These are phyloP conservation scores for Curvularia verruculosa DNA, from an alignment of 2,329 filamentous ascomycete species.

Conservation along the genomic window DNA sequence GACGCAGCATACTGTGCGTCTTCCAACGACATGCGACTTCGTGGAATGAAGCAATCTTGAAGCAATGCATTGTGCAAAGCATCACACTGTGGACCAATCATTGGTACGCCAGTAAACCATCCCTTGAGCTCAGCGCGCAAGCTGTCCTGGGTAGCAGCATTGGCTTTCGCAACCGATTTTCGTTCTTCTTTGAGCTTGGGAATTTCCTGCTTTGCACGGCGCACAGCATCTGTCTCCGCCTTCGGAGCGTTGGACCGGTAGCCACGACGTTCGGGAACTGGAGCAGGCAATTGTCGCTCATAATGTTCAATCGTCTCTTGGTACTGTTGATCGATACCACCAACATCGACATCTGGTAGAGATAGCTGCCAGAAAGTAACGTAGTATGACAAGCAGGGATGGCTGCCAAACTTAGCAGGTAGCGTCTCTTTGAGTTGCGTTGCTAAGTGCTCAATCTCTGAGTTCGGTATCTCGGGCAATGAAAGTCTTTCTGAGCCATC, in stretches of 20 bases:
- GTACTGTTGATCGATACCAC: conserved; percentile 72
- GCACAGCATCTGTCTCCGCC: conserved; percentile 67
- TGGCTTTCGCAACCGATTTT: conserved; percentile 61
- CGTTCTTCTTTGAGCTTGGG: conserved; percentile 58
- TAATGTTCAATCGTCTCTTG: conserved; percentile 68
- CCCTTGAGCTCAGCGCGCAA: conserved; percentile 75
- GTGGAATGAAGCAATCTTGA: conserved; percentile 91
- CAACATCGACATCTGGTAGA: conserved; percentile 72
- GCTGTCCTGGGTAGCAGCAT: conserved; percentile 63
- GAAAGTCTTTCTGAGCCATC: neutral
- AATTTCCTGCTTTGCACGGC: conserved; percentile 72
- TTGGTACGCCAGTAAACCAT: conserved; percentile 73
- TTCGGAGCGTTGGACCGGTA: conserved; percentile 49
- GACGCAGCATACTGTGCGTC: conserved; percentile 90
- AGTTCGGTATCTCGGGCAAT: conserved; percentile 57
- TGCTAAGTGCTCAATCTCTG: conserved; percentile 76
- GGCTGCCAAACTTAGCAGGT: conserved; percentile 68
- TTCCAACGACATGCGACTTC: conserved; percentile 79
- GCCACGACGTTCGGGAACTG: conserved; percentile 70
- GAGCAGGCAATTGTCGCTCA: conserved; percentile 37
- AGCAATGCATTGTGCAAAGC: conserved; percentile 76
- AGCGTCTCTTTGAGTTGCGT: conserved; percentile 68
- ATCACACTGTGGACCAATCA: conserved; percentile 63
- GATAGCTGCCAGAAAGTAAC: conserved; percentile 91
- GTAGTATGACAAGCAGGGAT: conserved; percentile 81